A percentile compares a stretch with the other conserved stretches of the same genome.
Evolutionary conservation across 768 basidiomycete genomes (phyloP).

Genomic region (Scleroderma citrinum): DNA sequence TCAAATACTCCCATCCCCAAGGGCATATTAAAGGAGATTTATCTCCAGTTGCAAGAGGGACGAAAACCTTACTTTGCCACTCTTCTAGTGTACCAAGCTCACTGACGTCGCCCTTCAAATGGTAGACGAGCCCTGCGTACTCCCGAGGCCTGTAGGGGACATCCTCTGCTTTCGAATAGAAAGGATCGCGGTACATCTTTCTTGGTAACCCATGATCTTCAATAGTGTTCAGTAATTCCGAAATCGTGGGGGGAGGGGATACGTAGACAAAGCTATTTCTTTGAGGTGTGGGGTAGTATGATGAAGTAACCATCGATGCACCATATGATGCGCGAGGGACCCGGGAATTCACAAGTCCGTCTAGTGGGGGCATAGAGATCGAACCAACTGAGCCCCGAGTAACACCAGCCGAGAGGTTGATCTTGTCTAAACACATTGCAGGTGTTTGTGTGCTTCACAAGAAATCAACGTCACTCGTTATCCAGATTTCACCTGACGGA

Average conservation of each 20-base stretch:
- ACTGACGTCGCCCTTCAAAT: conserved; percentile 58
- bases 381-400: background rate
- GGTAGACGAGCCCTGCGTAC: conserved; percentile 75
- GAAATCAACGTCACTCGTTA: background rate
- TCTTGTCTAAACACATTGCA: background rate
- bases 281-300: background rate
- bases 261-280: conserved; percentile 39
- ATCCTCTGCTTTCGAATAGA: conserved; percentile 70
- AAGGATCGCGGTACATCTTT: conserved; percentile 71
- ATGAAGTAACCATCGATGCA: conserved; percentile 4
- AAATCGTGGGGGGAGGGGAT: conserved; percentile 43
- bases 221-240: conserved; percentile 41
- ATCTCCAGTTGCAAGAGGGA: background rate
- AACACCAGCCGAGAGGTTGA: conserved; percentile 3
- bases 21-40: conserved; percentile 25
- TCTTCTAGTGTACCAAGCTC: conserved; percentile 47
- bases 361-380: background rate
- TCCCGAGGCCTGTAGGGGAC: conserved; percentile 63
- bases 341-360: background rate
- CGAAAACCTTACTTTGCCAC: conserved; percentile 37
- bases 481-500: conserved; percentile 3
- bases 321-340: conserved; percentile 16
- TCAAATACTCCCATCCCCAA: conserved; percentile 79
- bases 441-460: conserved; percentile 5
- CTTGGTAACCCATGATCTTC: conserved; percentile 44